Base-by-base conservation (phyloP, 2,329 filamentous ascomycete species). In the Diaporthe sp. region DNA sequence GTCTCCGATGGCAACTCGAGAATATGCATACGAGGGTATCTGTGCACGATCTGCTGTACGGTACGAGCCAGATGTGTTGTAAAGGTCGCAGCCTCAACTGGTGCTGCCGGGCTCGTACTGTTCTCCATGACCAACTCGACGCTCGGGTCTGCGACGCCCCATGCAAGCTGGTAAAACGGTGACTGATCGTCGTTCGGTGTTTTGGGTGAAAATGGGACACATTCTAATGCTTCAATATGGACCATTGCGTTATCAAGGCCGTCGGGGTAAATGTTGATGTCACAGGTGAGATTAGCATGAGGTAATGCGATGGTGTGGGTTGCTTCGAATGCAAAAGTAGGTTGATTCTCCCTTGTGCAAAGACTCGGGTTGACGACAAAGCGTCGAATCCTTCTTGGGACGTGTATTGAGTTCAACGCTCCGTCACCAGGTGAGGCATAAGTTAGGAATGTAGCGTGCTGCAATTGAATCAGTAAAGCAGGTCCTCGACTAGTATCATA, bases 1-100 rank as follows among this genome's bases (percentile, higher is more conserved):
- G 83, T 86, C 0, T 86, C 86, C 12, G 83, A 85, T 22, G 55
- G 15, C 1, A 85, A 78, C 28, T 80, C 79, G 3, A 88, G 74
- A 47, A 86, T 81, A 1, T 83, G 81, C 47, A 84, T 78, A 20
- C 82, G 81, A 0, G 72, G 72, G 25, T 49, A 61, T 5, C 42
- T 42, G 81, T 85, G 57, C 0, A 80, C 76, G 44, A 88, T 80
- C 31, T 84, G 82, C 9, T 80, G 79, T 17, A 84, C 78, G 15
- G 84, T 78, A 1, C 75, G 71, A n/a, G 79, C 81, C 9, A 82
- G n/a, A 15, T 76, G 77, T 5, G 72, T 20, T 39, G 80, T 65
- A 13, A 61, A 78, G 10, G 1, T 68, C 75, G n/a, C 42, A 60
- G 28, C 3, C 31, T 61, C 0, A 49, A 6, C 31, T 2, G 57